phyloP scores from a whole-genome alignment of 2,329 filamentous ascomycete species.

The Paradendryphiella salina region DNA sequence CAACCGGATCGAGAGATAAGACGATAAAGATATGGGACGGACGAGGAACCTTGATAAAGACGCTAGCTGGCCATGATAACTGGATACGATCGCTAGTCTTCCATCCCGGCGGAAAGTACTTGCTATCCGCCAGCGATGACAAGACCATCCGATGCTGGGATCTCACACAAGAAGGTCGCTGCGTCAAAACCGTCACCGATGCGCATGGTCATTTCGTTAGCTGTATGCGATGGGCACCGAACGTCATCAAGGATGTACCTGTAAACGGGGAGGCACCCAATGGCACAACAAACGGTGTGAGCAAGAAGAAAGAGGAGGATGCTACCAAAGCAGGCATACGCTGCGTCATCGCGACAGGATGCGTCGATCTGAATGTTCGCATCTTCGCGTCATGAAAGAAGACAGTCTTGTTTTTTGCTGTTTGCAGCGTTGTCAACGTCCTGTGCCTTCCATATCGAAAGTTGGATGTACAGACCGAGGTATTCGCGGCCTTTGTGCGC shows the following conservation, averaged over 20 bases:
- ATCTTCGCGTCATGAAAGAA: constrained; percentile 66
- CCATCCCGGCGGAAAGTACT: constrained; percentile 88
- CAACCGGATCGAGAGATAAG: constrained; percentile 88
- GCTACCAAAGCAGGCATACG: constrained; percentile 67
- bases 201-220: constrained; percentile 84
- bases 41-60: constrained; percentile 81
- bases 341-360: constrained; percentile 84
- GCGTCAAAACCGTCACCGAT: constrained; percentile 78
- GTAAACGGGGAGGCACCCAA: constrained; percentile 49
- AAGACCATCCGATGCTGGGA: constrained; percentile 95
- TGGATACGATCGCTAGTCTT: constrained; percentile 88
- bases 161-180: constrained; percentile 83
- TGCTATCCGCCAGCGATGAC: constrained; percentile 84
- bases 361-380: constrained; percentile 77
- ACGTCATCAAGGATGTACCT: constrained; percentile 64
- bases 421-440: constrained; percentile 5
- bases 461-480: constrained; percentile 12
- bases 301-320: constrained; percentile 57
- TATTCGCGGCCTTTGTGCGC: constrained; percentile 1
- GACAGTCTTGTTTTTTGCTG: neutral
- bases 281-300: constrained; percentile 50
- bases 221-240: constrained; percentile 85
- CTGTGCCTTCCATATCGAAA: constrained; percentile 11
- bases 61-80: constrained; percentile 85
- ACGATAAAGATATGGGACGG: constrained; percentile 88